Evolutionary conservation across 768 basidiomycete genomes (phyloP), one percentile per base, ranked within the genome.

Genomic region (Phaffia australis): DNA sequence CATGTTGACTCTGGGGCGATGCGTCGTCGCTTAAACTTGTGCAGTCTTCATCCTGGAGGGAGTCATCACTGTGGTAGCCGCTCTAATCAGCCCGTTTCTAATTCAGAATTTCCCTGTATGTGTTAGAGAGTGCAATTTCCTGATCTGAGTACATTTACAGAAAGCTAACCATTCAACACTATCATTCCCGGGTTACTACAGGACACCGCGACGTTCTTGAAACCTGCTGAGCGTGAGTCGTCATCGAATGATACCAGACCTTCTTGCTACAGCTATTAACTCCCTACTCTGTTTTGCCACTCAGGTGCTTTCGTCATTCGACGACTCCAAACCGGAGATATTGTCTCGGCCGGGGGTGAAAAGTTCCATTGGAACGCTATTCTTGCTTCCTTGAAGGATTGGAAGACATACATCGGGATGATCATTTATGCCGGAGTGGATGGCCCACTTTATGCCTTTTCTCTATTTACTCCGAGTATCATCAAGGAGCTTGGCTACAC

Each of bases 1-100:
- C 6, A 42, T 42, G 11, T 11, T 42, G 35, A 42, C 35, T 42
- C 11, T 42, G 35, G 11, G 35, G 35, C 35, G 35, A 11, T 11
- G 35, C 35, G 35, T 11, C 11, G 4, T 42, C 11, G 35, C 11
- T 4, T 11, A 42, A 42, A 42, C 35, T 4, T 42, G 35, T 87
- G 85, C 86, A 86, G 87, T 70, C 72, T 86, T 88, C 81, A 86
- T 87, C 64, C 69, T 87, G 16, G 85, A 87, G 72, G 87, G 87
- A 23, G 76, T 88, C 47, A 78, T 77, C 18, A 88, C 87, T 1
- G 79, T 88, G 29, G 19, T 87, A n/a, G 85, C 84, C 6, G 86
- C 85, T 11, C 73, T 74, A 27, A 74, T 79, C 14, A 87, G 86
- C 1, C 88, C 84, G 77, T 89, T 82, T 81, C 83, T 89, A 72